Evolutionary conservation across 805 yeast genomes (phyloP), one percentile per base, ranked within the genome.

Genomic region (Ogataea minuta): DNA sequence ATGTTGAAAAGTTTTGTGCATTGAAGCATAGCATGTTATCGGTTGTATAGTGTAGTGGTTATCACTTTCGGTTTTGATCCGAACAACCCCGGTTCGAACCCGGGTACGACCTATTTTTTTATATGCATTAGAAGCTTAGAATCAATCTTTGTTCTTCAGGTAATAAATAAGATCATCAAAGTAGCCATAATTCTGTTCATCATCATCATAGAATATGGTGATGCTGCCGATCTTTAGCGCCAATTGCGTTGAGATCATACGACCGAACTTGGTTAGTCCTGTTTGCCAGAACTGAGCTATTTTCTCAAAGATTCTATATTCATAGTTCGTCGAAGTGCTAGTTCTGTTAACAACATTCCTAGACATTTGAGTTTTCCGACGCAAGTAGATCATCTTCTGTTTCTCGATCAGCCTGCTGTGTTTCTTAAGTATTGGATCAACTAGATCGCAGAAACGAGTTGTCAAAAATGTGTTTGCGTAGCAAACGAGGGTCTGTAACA

Each of bases 21-120:
- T 23, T 32, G 13, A 4, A 29, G 10, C 7, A 4, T 23, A 27
- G 6, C 20, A 26, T 19, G 29, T 23, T 13, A 14, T 9, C 29
- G 67, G 66, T 62, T 62, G 62, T 76, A 75, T 79, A 77, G 84
- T 78, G 84, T 79, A 79, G 84, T 76, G 84, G 84, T 79, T 76
- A 79, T 79, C 84, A 79, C 84, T 70, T 71, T 77, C 76, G 84
- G 84, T 79, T 79, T 75, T 79, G 84, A 79, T 79, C 84, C 84
- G 76, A 64, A 70, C 79, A 76, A 79, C 84, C 83, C 84, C 84
- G 77, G 84, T 79, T 79, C 85, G 84, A 79, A 77, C 77, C 84
- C 84, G 84, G 84, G 84, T 74, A 76, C 75, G 85, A 77, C 83
- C 84, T 78, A 45, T 45, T 41, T 51, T 52, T 54, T 54, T n/a